A percentile compares a stretch with the other conserved stretches of the same genome.
Conservation (phyloP, 2,329 filamentous ascomycete genomes). For the Dactylonectria estremocensis region DNA sequence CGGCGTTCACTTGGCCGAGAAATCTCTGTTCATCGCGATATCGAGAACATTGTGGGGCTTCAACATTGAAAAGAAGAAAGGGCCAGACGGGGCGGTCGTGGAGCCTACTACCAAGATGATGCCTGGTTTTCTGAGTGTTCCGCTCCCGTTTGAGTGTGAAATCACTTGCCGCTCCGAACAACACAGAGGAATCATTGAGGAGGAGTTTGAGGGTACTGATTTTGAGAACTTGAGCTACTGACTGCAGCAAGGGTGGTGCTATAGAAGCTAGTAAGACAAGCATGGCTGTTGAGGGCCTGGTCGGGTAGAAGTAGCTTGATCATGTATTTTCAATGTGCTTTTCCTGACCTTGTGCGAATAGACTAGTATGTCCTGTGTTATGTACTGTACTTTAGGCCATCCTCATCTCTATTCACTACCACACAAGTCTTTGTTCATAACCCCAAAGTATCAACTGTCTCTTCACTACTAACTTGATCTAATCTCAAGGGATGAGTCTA, state of each 20-base stretch:
- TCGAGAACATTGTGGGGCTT: slow-evolving; percentile 33
- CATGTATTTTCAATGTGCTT: too few relatives aligned
- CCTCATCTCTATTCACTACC: too few relatives aligned
- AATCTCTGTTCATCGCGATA: slow-evolving; percentile 32
- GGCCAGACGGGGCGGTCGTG: slow-evolving; percentile 10
- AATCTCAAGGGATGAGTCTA: slow-evolving; percentile 9
- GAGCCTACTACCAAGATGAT: slow-evolving; percentile 29
- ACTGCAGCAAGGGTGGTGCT: neutral
- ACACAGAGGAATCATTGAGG: neutral
- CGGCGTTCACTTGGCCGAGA: slow-evolving; percentile 34
- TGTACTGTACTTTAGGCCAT: too few relatives aligned
- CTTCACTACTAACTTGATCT: neutral
- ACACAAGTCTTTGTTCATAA: too few relatives aligned
- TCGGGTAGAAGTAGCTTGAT: too few relatives aligned
- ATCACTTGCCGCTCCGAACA: slow-evolving; percentile 23
- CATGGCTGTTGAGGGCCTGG: too few relatives aligned
- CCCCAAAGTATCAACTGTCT: too few relatives aligned
- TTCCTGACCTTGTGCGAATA: too few relatives aligned
- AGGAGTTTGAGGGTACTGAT: neutral
- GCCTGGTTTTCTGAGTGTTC: slow-evolving; percentile 31
- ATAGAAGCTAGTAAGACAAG: neutral
- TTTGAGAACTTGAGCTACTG: neutral
- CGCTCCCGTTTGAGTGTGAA: slow-evolving; percentile 28
- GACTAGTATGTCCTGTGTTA: too few relatives aligned
- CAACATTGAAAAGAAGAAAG: slow-evolving; percentile 26